A percentile compares a stretch with the other conserved stretches of the same genome.
Conservation (phyloP, 2,329 filamentous ascomycete genomes). For the Ascochyta rabiei region DNA sequence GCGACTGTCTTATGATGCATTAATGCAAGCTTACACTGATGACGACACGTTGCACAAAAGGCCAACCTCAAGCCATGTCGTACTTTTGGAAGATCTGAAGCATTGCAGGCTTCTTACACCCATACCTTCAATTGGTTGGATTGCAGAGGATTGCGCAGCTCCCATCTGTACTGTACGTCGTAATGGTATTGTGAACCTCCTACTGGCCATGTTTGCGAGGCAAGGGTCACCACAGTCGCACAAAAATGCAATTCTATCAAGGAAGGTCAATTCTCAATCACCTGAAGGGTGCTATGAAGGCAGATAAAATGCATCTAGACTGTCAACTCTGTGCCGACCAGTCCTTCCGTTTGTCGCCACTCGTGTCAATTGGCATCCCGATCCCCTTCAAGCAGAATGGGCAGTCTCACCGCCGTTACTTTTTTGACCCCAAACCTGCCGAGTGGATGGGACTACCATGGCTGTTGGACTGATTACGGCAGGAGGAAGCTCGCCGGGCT, state of each 20-base stretch:
- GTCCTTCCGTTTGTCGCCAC: not conserved
- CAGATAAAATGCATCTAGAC: not conserved
- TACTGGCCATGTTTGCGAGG: slow-evolving; percentile 11
- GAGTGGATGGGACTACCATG: slow-evolving; percentile 2
- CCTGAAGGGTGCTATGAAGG: not conserved
- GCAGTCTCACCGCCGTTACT: not conserved
- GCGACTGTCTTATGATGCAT: slow-evolving; percentile 5
- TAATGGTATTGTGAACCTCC: not conserved
- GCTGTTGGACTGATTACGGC: slow-evolving; percentile 8
- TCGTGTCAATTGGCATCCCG: not conserved
- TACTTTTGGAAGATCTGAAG: not conserved
- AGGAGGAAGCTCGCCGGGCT: slow-evolving; percentile 1
- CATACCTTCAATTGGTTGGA: not conserved
- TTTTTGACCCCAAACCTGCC: not conserved
- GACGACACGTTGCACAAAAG: not conserved
- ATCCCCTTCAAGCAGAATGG: not conserved
- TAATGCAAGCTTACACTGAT: not conserved
- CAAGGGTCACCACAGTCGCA: slow-evolving; percentile 7
- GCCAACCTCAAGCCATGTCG: not conserved
- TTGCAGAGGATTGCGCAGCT: not conserved
- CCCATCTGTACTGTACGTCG: not conserved
- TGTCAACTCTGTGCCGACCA: not conserved
- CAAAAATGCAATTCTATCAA: slow-evolving; percentile 14
- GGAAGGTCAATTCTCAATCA: not conserved
- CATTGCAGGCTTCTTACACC: no score